Base-by-base conservation (phyloP, 75 land plant genomes). In the Cryptomeria japonica region DNA sequence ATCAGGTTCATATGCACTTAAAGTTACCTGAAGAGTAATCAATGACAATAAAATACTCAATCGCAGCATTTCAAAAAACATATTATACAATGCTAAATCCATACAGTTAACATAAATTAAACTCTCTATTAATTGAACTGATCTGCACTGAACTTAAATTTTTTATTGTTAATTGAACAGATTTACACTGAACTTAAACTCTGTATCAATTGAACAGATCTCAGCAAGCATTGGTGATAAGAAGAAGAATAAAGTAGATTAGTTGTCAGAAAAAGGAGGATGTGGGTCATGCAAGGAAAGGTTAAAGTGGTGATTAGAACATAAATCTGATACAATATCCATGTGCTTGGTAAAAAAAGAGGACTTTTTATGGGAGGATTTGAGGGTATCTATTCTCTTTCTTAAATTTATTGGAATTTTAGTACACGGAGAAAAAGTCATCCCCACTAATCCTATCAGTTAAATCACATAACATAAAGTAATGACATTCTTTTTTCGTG, bases 1-100 rank as follows among this genome's bases (percentile, higher is more conserved):
- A 41, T 93, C 88, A 39, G 86, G 87, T 16, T 76, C 87, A 75
- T 19, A 56, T 8, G 41, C 91, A 36, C 38, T 78, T 88, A 39
- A 85, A 86, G 84, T 58, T 80, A 28, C 89, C 86, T 22, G n/a
- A 41, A 80, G 3, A 6, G 25, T 19, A 22, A 22, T 7, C 49
- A 80, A 8, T 42, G 16, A 34, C 77, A 80, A 15, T 15, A 77
- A 36, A 38, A 38, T 77, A 77, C 80, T 42, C 42, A 77, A 8
- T 38, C 16, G 80, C 80, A 77, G 41, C 41, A 37, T 38, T 18
- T 16, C 41, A 77, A 36, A 2, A 38, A 77, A 5, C 80, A 77
- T 77, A 6, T 34, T 77, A 19, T 38, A 38, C 41, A 18, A 25
- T 77, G 22, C 41, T 36, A 19, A 37, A 77, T 77, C 42, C 42